These are phyloP conservation scores for Camellia lanceoleosa DNA, from an alignment of 148 eudicot genomes.

Conservation along the genomic window DNA sequence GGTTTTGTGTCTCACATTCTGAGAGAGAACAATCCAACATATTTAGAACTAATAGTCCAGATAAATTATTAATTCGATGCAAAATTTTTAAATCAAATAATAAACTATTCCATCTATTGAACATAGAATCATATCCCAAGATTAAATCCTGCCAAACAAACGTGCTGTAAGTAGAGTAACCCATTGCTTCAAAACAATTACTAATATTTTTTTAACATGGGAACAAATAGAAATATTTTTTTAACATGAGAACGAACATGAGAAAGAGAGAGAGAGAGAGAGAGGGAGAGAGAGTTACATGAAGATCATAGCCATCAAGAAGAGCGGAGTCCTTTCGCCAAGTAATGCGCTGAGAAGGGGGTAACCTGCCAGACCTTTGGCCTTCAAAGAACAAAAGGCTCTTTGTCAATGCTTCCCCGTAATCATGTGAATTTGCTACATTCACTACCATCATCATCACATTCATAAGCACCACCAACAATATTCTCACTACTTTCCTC, in stretches of 20 bases:
- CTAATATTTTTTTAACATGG: neutral
- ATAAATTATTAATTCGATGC: too few species aligned
- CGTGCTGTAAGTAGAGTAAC: too few species aligned
- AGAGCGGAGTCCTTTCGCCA: slow-evolving; percentile 66
- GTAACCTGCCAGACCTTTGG: slow-evolving; percentile 62
- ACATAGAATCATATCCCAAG: too few species aligned
- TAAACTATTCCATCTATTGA: too few species aligned
- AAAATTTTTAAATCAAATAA: too few species aligned
- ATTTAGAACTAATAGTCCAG: too few species aligned
- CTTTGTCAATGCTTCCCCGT: slow-evolving; percentile 25
- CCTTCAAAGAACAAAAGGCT: slow-evolving; percentile 47
- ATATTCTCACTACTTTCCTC: neutral
- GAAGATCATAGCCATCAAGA: slow-evolving; percentile 38
- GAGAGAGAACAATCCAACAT: too few species aligned
- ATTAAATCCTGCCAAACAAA: too few species aligned
- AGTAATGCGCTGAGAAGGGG: slow-evolving; percentile 40
- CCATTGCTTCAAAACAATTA: too few species aligned
- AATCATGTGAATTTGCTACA: slow-evolving; percentile 13
- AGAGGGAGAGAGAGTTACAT: slow-evolving; percentile 24
- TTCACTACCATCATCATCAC: neutral
- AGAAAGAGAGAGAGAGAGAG: neutral
- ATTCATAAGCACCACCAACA: neutral
- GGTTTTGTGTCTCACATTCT: too few species aligned
- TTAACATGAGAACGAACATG: too few species aligned
- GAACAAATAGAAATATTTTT: too few species aligned